These are phyloP conservation scores for Syzygium oleosum DNA, from an alignment of 345 rosid species.

Conservation along the genomic window DNA sequence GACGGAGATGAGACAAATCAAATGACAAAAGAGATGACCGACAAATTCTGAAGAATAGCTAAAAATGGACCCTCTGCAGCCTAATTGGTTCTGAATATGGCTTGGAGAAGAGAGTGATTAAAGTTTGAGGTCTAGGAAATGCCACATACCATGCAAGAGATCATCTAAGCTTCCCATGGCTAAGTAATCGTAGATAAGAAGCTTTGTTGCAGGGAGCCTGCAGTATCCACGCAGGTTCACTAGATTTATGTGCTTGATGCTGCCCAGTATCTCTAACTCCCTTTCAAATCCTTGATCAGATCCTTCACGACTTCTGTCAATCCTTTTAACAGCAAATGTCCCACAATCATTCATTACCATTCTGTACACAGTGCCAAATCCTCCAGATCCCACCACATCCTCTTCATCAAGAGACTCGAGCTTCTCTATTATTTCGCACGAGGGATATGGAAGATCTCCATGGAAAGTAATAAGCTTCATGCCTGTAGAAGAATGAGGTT, in stretches of 20 bases:
- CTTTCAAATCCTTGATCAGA: slow-evolving; percentile 91
- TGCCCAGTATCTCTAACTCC: slow-evolving; percentile 89
- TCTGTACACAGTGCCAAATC: slow-evolving; percentile 91
- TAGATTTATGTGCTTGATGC: slow-evolving; percentile 91
- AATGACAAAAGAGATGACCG: not conserved
- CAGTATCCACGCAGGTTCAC: slow-evolving; percentile 95
- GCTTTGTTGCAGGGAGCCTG: slow-evolving; percentile 73
- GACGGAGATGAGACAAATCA: not conserved
- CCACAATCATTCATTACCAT: slow-evolving; percentile 99
- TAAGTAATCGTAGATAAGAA: slow-evolving; percentile 86
- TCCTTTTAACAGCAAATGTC: slow-evolving; percentile 90
- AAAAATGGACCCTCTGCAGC: not conserved
- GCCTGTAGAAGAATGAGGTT: slow-evolving; percentile 18
- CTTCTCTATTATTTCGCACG: slow-evolving; percentile 83
- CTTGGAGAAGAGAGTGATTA: not conserved
- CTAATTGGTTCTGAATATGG: not conserved
- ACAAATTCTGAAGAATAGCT: not conserved
- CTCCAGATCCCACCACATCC: slow-evolving; percentile 94
- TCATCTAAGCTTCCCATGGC: slow-evolving; percentile 92
- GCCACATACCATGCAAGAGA: slow-evolving; percentile 63
- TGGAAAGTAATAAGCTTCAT: slow-evolving; percentile 90
- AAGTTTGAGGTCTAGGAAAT: not conserved
- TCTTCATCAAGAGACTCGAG: slow-evolving; percentile 90
- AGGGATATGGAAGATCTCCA: slow-evolving; percentile 89
- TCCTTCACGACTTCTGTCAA: slow-evolving; percentile 81